Evolutionary conservation across 2,329 filamentous ascomycete species (phyloP).

Genomic region (Fusarium sublunatum): DNA sequence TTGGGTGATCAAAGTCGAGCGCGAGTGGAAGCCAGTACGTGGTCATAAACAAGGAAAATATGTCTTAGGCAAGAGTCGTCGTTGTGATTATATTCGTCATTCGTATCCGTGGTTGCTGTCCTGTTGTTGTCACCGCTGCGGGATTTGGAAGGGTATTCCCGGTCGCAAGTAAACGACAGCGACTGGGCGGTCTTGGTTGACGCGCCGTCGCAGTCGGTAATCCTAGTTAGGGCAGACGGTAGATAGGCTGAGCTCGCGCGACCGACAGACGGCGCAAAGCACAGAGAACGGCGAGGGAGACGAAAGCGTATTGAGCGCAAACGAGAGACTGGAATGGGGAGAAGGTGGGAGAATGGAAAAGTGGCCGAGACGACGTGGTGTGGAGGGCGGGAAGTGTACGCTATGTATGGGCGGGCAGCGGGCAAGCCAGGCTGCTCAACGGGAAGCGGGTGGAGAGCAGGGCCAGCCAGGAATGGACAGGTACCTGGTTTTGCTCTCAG

Average conservation of each 20-base stretch:
- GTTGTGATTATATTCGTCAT: conserved; percentile 21
- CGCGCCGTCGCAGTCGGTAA: conserved; percentile 35
- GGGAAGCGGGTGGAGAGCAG: conserved; percentile 26
- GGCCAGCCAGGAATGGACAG: conserved; percentile 31
- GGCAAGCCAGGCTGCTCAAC: conserved; percentile 24
- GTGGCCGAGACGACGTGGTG: conserved; percentile 40
- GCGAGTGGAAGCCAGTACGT: conserved; percentile 19
- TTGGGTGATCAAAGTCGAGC: conserved; percentile 11
- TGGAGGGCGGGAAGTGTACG: conserved; percentile 43
- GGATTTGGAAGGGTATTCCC: conserved; percentile 16
- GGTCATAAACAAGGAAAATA: conserved; percentile 20
- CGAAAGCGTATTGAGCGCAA: conserved; percentile 44
- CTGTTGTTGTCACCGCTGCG: conserved; percentile 29
- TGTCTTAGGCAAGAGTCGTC: conserved; percentile 17
- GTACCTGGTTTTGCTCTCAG: conserved; percentile 13
- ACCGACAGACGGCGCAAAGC: conserved; percentile 38
- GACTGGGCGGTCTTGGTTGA: conserved; percentile 24
- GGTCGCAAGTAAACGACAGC: conserved; percentile 35
- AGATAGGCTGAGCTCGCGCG: conserved; percentile 34
- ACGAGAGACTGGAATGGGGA: conserved; percentile 51
- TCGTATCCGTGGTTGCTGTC: conserved; percentile 17
- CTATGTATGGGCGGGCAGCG: conserved; percentile 39
- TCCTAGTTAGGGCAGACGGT: conserved; percentile 23
- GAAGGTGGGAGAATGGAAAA: conserved; percentile 47
- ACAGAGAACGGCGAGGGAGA: conserved; percentile 35